Conservation (phyloP, 73 alveolate species). For the Uronychia setigera region DNA sequence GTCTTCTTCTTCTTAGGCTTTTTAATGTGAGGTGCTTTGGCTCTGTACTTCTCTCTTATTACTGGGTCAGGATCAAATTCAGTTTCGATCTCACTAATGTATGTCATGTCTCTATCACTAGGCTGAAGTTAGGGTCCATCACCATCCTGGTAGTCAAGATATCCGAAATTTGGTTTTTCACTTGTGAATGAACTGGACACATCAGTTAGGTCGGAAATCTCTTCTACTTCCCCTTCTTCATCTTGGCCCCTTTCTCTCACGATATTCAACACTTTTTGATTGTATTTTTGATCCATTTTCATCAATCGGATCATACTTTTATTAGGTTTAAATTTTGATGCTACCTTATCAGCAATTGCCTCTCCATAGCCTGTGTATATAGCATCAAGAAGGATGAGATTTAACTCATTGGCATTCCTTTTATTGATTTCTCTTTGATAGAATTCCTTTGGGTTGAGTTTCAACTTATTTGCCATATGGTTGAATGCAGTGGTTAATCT, state of each 20-base stretch:
- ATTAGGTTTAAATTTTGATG: not conserved
- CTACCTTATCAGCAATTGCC: not conserved
- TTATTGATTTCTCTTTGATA: not conserved
- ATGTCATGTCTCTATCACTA: not conserved
- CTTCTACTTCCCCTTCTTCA: not conserved
- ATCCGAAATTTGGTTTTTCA: not conserved
- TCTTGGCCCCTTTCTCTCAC: too few species aligned
- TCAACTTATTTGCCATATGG: not conserved
- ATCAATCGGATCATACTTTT: not conserved
- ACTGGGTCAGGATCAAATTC: not conserved
- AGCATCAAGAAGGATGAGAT: not conserved
- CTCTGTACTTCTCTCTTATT: not conserved
- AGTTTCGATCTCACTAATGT: not conserved
- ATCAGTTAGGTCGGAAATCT: not conserved
- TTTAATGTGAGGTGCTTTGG: not conserved
- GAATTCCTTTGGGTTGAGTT: not conserved
- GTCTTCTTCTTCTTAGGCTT: not conserved
- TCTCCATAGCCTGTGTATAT: conserved; percentile 7
- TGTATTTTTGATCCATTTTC: not conserved
- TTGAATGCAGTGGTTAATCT: not conserved
- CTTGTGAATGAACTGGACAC: not conserved
- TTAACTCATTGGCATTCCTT: not conserved
- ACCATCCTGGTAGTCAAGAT: not conserved
- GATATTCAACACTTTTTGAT: too few species aligned
- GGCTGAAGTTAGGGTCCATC: not conserved